phyloP scores from a whole-genome alignment of 2,329 filamentous ascomycete genomes.

The Penicillium sp. region DNA sequence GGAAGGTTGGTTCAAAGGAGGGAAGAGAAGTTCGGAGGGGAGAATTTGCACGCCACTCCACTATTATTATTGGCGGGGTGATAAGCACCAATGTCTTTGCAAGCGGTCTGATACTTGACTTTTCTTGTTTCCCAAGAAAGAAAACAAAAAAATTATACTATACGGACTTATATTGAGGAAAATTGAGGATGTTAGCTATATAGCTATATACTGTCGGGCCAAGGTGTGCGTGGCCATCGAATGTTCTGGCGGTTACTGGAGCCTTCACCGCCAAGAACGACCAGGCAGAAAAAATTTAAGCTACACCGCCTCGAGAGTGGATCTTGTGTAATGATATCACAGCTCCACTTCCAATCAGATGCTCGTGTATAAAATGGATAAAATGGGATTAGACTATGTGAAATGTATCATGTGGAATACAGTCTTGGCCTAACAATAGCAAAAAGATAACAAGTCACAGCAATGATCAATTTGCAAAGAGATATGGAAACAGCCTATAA shows the following conservation, averaged over 20 bases:
- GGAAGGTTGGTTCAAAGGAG: constrained; percentile 17
- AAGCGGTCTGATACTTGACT: constrained; percentile 18
- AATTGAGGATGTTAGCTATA: constrained; percentile 11
- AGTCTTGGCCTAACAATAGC: too few species aligned
- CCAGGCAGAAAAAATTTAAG: constrained; percentile 23
- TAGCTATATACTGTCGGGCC: constrained; percentile 8
- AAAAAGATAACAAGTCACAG: background rate
- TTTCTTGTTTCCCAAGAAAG: background rate
- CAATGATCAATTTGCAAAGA: background rate
- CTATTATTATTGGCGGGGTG: constrained; percentile 32
- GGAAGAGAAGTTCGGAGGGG: constrained; percentile 28
- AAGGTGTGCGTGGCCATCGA: constrained; percentile 27
- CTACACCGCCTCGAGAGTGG: constrained; percentile 5
- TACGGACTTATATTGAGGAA: background rate
- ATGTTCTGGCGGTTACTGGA: constrained; percentile 39
- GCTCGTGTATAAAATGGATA: background rate
- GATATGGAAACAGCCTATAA: constrained; percentile 1
- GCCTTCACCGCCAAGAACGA: constrained; percentile 24
- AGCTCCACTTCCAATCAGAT: background rate
- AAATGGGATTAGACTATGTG: too few species aligned
- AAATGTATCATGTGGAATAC: too few species aligned
- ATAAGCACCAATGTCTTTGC: constrained; percentile 13
- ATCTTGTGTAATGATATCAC: constrained; percentile 4
- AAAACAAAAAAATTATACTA: background rate
- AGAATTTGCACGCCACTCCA: constrained; percentile 40